These are phyloP conservation scores for Celoporthe dispersa DNA, from an alignment of 2,329 filamentous ascomycete genomes.

Conservation along the genomic window DNA sequence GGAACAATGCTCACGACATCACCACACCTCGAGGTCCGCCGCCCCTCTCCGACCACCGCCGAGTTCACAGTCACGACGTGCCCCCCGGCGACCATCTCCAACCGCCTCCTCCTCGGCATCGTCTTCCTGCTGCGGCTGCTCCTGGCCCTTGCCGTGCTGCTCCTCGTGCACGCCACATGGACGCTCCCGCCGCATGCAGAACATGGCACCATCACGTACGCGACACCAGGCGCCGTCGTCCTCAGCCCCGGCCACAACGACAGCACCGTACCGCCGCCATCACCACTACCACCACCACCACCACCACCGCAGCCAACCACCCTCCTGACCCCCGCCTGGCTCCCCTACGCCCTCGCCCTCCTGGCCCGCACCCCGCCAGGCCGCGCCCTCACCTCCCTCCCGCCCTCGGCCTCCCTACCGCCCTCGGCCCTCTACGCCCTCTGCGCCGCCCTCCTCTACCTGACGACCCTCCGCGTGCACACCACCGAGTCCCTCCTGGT, in stretches of 20 bases:
- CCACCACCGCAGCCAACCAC: slow-evolving; percentile 26
- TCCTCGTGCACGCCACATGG: slow-evolving; percentile 57
- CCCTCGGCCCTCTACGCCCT: slow-evolving; percentile 46
- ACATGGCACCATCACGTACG: slow-evolving; percentile 2
- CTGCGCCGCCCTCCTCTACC: slow-evolving; percentile 46
- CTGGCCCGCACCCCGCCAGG: slow-evolving; percentile 40
- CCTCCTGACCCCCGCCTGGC: slow-evolving; percentile 29
- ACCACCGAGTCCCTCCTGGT: slow-evolving; percentile 84
- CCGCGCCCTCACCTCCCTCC: slow-evolving; percentile 38
- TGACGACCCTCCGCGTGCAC: slow-evolving; percentile 52
- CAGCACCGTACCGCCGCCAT: neutral
- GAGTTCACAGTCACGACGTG: slow-evolving; percentile 90
- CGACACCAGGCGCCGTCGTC: neutral
- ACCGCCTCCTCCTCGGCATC: slow-evolving; percentile 50
- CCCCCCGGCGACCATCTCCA: slow-evolving; percentile 54
- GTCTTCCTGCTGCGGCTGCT: slow-evolving; percentile 50
- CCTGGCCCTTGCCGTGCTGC: slow-evolving; percentile 46
- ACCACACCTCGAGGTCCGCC: slow-evolving; percentile 64
- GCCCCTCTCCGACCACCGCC: slow-evolving; percentile 85
- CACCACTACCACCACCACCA: slow-evolving; percentile 21
- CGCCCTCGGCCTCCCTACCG: slow-evolving; percentile 40
- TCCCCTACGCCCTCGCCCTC: slow-evolving; percentile 36
- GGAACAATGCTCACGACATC: slow-evolving; percentile 62
- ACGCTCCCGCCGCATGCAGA: slow-evolving; percentile 33
- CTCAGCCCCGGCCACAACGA: neutral